A percentile compares a stretch with the other conserved stretches of the same genome.
phyloP scores from a whole-genome alignment of 345 rosid species.

The Eucalyptus caleyi region DNA sequence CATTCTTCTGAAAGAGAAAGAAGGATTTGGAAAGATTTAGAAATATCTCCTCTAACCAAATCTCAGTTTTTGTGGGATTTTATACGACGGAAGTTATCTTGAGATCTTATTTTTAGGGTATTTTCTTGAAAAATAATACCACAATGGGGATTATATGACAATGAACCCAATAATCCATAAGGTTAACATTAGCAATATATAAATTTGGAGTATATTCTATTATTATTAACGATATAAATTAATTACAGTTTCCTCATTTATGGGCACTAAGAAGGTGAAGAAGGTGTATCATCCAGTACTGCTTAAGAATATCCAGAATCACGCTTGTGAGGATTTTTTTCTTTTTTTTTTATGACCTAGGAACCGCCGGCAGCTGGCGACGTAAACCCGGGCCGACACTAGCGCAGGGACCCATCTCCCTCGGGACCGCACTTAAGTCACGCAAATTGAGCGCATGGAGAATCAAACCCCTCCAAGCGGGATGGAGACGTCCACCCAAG shows the following conservation, averaged over 20 bases:
- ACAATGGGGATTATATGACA: neutral
- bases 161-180: neutral
- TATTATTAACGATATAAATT: neutral
- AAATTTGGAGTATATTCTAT: neutral
- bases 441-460: too few relatives aligned
- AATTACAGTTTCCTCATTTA: neutral
- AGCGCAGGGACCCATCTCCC: too few relatives aligned
- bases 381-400: too few relatives aligned
- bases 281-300: neutral
- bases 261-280: neutral
- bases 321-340: neutral
- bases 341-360: too few relatives aligned
- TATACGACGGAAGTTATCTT: neutral
- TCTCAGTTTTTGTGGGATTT: neutral
- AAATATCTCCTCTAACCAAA: neutral
- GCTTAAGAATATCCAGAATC: neutral
- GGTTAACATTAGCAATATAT: neutral
- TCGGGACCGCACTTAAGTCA: too few relatives aligned
- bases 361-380: fast-evolving
- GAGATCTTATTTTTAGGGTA: neutral
- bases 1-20: neutral
- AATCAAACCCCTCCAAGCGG: too few relatives aligned
- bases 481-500: too few relatives aligned
- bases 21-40: neutral
- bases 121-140: neutral